Base-by-base conservation (phyloP, 2,329 filamentous ascomycete species). In the Kalmusia sp. region DNA sequence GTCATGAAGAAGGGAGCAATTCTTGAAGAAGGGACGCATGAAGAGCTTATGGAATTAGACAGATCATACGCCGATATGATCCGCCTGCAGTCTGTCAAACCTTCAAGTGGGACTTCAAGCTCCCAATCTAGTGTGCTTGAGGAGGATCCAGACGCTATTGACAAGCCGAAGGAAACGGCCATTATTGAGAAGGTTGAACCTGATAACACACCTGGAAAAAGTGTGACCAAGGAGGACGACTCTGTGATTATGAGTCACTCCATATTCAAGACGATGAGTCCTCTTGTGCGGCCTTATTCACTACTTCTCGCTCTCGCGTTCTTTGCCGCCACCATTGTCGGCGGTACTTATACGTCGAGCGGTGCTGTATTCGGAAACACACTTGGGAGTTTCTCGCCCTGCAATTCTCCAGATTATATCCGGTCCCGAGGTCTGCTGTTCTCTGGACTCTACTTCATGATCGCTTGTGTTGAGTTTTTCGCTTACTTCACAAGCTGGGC, bases 361-460 rank as follows among this genome's bases (percentile, higher is more conserved):
- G 84, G 82, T 15, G 72, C 86, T 4, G 82, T 88, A 34, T 87
- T 88, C 53, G 85, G 85, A 39, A 81, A 84, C 64, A 83, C 82
- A 1, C 79, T 88, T 38, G 81, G 82, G n/a, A 79, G 72, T 33
- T 72, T 88, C 31, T 84, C 79, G 52, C 79, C 81, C 1, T 87
- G 84, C 69, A 77, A 82, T 33, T 71, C 75, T 9, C 68, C 77
- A 2, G 71, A 74, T 4, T 76, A 74, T 9, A 85, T 87, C 39
- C 73, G 77, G 4, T 77, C 75, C 9, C 67, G 71, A 22, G 84
- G 84, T 6, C 70, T 77, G 30, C 79, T 87, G 58, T 85, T 82
- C 31, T 82, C 82, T 0, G 76, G 84, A 3, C 77, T 87, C 66
- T 83, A 86, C 69, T 87, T 87, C 64, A 79, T 86, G 59, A 76